Evolutionary conservation across 2,329 filamentous ascomycete genomes (phyloP), one percentile per base, ranked within the genome.

Genomic region (Aschersonia sp.): DNA sequence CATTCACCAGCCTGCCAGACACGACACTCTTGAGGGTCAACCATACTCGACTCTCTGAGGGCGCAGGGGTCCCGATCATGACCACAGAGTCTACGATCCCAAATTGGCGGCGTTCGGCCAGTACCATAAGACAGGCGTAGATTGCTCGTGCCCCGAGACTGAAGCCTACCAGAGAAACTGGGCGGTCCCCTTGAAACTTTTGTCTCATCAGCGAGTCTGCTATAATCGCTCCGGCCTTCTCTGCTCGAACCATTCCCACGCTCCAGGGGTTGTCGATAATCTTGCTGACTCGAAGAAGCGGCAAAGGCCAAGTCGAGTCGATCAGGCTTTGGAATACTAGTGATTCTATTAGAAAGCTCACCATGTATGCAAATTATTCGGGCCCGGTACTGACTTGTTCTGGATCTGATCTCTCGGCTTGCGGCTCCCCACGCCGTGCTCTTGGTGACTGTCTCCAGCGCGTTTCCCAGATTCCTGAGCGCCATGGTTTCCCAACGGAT

Each of bases 11-110:
- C 29, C 88, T 79, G 0, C 89, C 88, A 41, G 79, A 75, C 4
- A 94, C 87, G 2, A 90, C 84, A 49, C 79, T 83, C 52, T 85
- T 81, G 58, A 95, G 74, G 5, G 79, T 73, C 31, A 83, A 72
- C 89, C 90, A 95, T 47, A 85, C 79, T 6, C 74, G 71, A 2
- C 73, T 74, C 29, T 83, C 76, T 1, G 84, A 79, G 0, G 89
- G 87, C 5, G 82, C 81, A 0, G 90, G 88, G 0, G 84, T 75
- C 1, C 90, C 90, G 60, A 95, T 87, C 47, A 97, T 61, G 30
- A 95, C 78, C 2, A 84, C 89, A 35, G 84, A 87, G 58, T 97
- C 90, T 10, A 98, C 71, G 4, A 95, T 62, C 0, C 90, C 90
- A 59, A 94, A 95, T 1, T 84, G 84, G 45, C 81, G 79, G 49